Evolutionary conservation across 352 stramenopile genomes (phyloP).

Genomic region (Pythium volutum): DNA sequence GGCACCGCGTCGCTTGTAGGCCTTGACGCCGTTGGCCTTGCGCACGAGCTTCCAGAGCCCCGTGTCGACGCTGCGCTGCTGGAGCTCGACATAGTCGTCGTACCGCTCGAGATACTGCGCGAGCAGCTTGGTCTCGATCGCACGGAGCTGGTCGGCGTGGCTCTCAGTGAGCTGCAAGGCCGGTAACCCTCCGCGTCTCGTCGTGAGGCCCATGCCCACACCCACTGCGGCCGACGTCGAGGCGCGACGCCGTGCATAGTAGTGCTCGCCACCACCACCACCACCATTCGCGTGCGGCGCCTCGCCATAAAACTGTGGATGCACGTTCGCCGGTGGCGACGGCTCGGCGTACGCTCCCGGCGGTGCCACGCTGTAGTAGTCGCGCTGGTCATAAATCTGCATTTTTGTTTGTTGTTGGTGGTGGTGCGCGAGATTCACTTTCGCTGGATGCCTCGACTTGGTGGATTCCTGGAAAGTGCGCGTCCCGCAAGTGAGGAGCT

Average conservation of each 20-base stretch:
- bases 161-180: slow-evolving; percentile 33
- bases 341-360: not conserved
- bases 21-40: slow-evolving; percentile 45
- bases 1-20: slow-evolving; percentile 34
- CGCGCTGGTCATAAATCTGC: slow-evolving; percentile 12
- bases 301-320: slow-evolving; percentile 10
- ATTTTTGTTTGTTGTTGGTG: too few relatives aligned
- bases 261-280: not conserved
- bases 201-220: not conserved
- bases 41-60: slow-evolving; percentile 44
- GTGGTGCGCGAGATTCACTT: too few relatives aligned
- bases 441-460: too few relatives aligned
- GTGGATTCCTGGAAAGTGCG: too few relatives aligned
- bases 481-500: slow-evolving; percentile 3
- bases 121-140: slow-evolving; percentile 45
- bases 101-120: slow-evolving; percentile 52
- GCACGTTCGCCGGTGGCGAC: slow-evolving; percentile 2
- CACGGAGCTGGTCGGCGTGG: slow-evolving; percentile 40
- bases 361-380: slow-evolving; percentile 11
- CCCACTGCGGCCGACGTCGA: slow-evolving; percentile 9
- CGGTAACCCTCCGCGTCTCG: slow-evolving; percentile 19
- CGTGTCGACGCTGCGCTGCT: slow-evolving; percentile 22
- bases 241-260: not conserved
- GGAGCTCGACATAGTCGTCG: slow-evolving; percentile 30
- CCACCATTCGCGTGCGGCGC: not conserved